phyloP scores from a whole-genome alignment of 345 rosid genomes.

The Aegle marmelos region DNA sequence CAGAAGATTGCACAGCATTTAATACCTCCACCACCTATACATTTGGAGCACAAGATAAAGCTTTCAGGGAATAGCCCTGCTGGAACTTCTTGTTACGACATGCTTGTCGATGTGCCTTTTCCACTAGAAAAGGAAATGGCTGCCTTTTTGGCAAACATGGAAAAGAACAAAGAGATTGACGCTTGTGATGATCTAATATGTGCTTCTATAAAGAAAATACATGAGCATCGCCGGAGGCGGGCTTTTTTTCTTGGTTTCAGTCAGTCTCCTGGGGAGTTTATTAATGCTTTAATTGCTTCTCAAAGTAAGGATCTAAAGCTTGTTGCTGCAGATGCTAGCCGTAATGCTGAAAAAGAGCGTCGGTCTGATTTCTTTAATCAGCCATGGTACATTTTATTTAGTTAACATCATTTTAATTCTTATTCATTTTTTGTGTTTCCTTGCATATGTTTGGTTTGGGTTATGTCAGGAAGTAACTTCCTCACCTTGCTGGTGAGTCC shows the following conservation, averaged over 20 bases:
- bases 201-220: conserved; percentile 44
- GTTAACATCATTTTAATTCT: background rate
- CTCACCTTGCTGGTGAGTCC: background rate
- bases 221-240: conserved; percentile 45
- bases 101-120: conserved; percentile 52
- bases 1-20: conserved; percentile 50
- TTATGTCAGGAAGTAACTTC: background rate
- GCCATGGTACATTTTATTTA: conserved; percentile 35
- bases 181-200: conserved; percentile 41
- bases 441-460: background rate
- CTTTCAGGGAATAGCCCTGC: conserved; percentile 50
- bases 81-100: conserved; percentile 57
- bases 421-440: background rate
- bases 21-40: conserved; percentile 49
- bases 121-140: conserved; percentile 46
- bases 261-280: conserved; percentile 58
- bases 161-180: conserved; percentile 47
- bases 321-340: conserved; percentile 44
- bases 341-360: conserved; percentile 36
- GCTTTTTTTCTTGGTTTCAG: conserved; percentile 62
- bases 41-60: conserved; percentile 57
- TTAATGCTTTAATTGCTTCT: conserved; percentile 46
- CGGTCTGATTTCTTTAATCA: conserved; percentile 47
- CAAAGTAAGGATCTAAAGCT: conserved; percentile 61
- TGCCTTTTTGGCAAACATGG: conserved; percentile 37